Evolutionary conservation across 345 rosid species (phyloP).

Genomic region (Linum trigynum): DNA sequence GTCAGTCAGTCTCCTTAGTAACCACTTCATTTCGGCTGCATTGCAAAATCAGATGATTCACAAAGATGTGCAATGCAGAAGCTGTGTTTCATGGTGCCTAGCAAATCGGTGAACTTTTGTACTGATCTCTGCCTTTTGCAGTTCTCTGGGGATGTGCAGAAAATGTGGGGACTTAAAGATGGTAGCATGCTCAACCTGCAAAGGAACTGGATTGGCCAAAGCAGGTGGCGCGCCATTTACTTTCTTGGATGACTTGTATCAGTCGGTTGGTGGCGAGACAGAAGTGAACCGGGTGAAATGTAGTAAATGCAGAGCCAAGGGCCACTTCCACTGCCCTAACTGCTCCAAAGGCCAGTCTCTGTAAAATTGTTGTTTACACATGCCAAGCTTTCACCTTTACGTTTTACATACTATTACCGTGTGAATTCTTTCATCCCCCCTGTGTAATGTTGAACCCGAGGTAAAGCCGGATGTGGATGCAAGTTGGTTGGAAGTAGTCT

Average conservation of each 20-base stretch:
- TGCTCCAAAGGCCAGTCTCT: slow-evolving; percentile 32
- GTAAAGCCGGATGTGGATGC: too few species aligned
- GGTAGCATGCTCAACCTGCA: slow-evolving; percentile 68
- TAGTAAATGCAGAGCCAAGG: slow-evolving; percentile 53
- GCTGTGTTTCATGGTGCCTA: too few species aligned
- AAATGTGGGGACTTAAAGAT: slow-evolving; percentile 72
- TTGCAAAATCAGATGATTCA: too few species aligned
- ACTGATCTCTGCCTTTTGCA: slow-evolving; percentile 25
- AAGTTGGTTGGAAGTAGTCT: too few species aligned
- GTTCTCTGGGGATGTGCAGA: slow-evolving; percentile 76
- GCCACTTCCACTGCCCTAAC: slow-evolving; percentile 62
- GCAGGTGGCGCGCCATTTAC: slow-evolving; percentile 28
- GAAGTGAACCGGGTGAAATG: slow-evolving; percentile 33
- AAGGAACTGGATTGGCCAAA: slow-evolving; percentile 60
- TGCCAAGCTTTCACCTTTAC: too few species aligned
- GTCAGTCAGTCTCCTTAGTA: too few species aligned
- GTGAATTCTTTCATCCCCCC: too few species aligned
- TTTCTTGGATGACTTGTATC: slow-evolving; percentile 35
- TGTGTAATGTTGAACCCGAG: too few species aligned
- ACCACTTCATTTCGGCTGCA: too few species aligned
- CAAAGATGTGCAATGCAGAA: too few species aligned
- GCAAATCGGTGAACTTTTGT: background rate
- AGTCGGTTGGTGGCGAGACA: slow-evolving; percentile 20
- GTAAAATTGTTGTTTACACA: too few species aligned
- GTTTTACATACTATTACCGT: too few species aligned